Percentiles rank a stretch among this genome's conserved stretches.
These are phyloP conservation scores for Orbilia javanica DNA, from an alignment of 2,329 filamentous ascomycete genomes.

Conservation along the genomic window DNA sequence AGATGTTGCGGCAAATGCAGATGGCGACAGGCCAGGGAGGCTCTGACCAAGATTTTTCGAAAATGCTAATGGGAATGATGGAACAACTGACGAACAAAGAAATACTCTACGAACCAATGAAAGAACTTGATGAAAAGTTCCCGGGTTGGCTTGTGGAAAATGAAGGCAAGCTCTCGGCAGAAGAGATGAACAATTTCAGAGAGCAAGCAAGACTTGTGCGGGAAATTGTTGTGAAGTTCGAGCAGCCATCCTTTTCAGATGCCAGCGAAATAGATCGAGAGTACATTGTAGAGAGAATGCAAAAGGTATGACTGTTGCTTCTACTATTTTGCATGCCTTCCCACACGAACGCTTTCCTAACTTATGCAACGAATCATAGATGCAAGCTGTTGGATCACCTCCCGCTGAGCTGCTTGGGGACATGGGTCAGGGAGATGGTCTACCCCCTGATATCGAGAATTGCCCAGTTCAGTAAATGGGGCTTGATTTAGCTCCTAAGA, in stretches of 20 bases:
- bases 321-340: neutral
- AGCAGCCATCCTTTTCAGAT: constrained; percentile 83
- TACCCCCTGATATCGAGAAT: constrained; percentile 71
- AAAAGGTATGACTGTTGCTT: constrained; percentile 76
- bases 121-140: constrained; percentile 93
- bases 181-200: constrained; percentile 83
- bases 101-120: constrained; percentile 98
- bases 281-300: constrained; percentile 97
- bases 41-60: constrained; percentile 87
- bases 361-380: constrained; percentile 74
- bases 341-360: constrained; percentile 57
- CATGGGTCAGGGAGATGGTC: constrained; percentile 83
- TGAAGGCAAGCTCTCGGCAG: constrained; percentile 73
- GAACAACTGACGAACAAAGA: constrained; percentile 98
- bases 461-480: constrained; percentile 72
- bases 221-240: constrained; percentile 91
- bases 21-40: constrained; percentile 71
- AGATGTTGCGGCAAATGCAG: constrained; percentile 91
- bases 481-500: no score
- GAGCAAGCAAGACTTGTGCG: constrained; percentile 82
- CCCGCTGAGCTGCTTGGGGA: constrained; percentile 92
- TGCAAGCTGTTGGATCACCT: constrained; percentile 94
- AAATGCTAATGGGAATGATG: constrained; percentile 98
- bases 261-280: constrained; percentile 83
- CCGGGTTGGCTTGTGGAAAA: constrained; percentile 89